These are phyloP conservation scores for Fusarium cyanostomum DNA, from an alignment of 2,329 filamentous ascomycete species.

Conservation along the genomic window DNA sequence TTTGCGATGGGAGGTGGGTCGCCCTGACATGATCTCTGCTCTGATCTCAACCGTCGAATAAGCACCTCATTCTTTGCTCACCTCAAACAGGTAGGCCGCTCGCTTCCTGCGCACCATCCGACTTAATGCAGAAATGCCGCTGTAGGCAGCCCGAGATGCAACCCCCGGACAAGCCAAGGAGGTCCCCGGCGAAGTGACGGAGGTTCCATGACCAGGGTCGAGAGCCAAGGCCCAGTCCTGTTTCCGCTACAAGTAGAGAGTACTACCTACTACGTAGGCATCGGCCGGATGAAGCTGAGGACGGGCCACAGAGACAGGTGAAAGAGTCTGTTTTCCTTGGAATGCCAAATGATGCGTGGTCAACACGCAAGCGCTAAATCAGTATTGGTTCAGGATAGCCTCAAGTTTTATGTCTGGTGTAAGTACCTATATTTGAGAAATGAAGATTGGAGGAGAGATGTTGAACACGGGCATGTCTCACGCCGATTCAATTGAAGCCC, in stretches of 20 bases:
- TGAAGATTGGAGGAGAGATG: conserved; percentile 1
- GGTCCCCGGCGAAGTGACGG: conserved; percentile 33
- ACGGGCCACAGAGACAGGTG: neutral
- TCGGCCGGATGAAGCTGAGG: conserved; percentile 2
- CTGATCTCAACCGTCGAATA: conserved; percentile 7
- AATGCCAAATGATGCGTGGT: conserved; percentile 39
- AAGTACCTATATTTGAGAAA: neutral
- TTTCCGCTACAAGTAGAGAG: conserved; percentile 21
- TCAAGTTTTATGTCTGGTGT: conserved; percentile 9
- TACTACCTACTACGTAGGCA: neutral
- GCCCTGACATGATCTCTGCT: conserved; percentile 19
- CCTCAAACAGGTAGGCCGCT: neutral
- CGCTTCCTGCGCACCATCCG: conserved; percentile 18
- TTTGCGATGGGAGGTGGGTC: conserved; percentile 11
- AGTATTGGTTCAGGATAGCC: conserved; percentile 3
- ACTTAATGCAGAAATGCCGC: conserved; percentile 30
- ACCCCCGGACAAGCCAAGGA: conserved; percentile 36
- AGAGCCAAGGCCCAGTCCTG: conserved; percentile 18
- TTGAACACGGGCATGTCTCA: neutral
- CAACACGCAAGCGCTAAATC: conserved; percentile 37
- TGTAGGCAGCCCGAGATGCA: conserved; percentile 38
- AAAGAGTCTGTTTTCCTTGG: conserved; percentile 28
- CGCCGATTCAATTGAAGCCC: conserved; percentile 8
- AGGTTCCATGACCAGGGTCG: conserved; percentile 32
- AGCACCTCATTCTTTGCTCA: conserved; percentile 17